Evolutionary conservation across 352 stramenopile species (phyloP), one percentile per base, ranked within the genome.

Genomic region (Halophytophthora polymorphica): DNA sequence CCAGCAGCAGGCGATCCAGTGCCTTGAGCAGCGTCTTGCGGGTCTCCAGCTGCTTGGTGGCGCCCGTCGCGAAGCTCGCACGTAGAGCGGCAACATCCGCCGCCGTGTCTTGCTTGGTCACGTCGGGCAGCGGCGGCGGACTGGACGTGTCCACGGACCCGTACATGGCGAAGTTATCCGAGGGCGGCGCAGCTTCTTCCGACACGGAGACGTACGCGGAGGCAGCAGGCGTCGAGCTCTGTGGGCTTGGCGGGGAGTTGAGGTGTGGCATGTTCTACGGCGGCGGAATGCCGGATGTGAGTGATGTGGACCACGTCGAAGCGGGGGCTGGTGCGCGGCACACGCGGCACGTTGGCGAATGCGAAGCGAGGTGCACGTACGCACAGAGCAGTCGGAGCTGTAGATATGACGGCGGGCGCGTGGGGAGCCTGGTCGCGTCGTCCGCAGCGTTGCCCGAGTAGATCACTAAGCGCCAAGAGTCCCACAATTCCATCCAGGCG

Each of bases 1-100:
- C 73, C 15, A 45, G 57, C 39, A 93, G 48, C 14, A 93, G 40
- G 18, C 28, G 46, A 25, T 77, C 63, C 14, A 94, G 56, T 48
- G 76, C 62, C 19, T 48, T 55, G 10, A 94, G 71, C 47, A 86
- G 57, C 28, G 50, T 23, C 38, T 66, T 69, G 15, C 83, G 74
- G 33, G 54, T 63, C 17, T 54, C 37, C 15, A 86, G 11, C 28
- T 78, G 56, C 39, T 66, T 72, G 6, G 77, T 86, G 22, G 62
- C 64, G 25, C 77, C 77, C 2, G 60, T 61, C 3, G 62, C 46
- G 56, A 85, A 93, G 45, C 58, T 67, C 41, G 58, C 52, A 25
- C 77, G 73, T 17, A 93, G 63, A 19, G 58, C 69, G 3, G 23
- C 43, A n/a, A 94, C 69, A 48, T 87, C 45, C 13, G 56, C 50